Evolutionary conservation across 2,329 filamentous ascomycete species (phyloP), one percentile per base, ranked within the genome.

Genomic region (Colletotrichum endophyticum): DNA sequence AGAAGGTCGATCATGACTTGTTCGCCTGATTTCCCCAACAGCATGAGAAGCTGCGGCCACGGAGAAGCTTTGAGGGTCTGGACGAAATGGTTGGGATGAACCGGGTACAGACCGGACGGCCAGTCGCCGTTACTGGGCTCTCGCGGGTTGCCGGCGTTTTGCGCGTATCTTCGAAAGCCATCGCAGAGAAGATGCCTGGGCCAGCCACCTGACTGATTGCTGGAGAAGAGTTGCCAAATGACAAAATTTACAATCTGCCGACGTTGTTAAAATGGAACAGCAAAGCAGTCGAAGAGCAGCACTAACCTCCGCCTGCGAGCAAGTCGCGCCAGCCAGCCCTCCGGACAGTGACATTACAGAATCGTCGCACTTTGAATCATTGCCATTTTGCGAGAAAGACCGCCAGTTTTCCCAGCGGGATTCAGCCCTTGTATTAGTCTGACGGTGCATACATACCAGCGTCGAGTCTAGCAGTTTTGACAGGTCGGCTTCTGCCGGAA

Each of bases 131-230:
- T 39, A 4, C 49, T 44, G 30, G 83, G 39, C 87, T 87, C 11
- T 77, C 77, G 2, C 73, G 39, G 28, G 22, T 72, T 75, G 15
- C 83, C 78, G 8, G 81, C 81, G 8, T 78, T 80, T 30, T 83
- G 84, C 36, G 79, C 81, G 79, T 79, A 30, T 85, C 82, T 91
- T 80, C 94, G 92, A 80, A 93, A 98, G 28, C 96, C 96, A 87
- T 98, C 94, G 79, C 95, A 96, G 6, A 99, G 90, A 7, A 98
- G 81, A 85, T 98, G 95, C 67, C 91, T 90, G 3, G 94, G 93
- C 81, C 90, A 91, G 66, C 79, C 87, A 83, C 75, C 84, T 85
- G 32, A 84, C 81, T 82, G 36, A 88, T 86, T 19, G 79, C 90
- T 89, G 15, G 90, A 91, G 83, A 98, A 98, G 3, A 98, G 87